These are phyloP conservation scores for Penicillium coffeae DNA, from an alignment of 495 filamentous ascomycete species.

Conservation along the genomic window DNA sequence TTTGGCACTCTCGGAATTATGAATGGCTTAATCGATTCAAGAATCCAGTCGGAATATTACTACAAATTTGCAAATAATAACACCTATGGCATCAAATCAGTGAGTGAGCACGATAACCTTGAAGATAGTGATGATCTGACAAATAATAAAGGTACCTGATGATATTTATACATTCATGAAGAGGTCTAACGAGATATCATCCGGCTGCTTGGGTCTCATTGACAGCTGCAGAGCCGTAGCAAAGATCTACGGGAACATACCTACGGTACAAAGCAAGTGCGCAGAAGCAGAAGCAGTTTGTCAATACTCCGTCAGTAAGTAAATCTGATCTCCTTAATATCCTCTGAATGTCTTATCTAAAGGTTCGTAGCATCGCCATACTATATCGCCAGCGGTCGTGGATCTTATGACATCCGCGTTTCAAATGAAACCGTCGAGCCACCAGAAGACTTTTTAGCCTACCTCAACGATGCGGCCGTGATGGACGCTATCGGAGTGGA, in stretches of 20 bases:
- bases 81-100: conserved; percentile 64
- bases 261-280: conserved; percentile 37
- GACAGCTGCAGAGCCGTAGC: conserved; percentile 43
- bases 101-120: too few relatives aligned
- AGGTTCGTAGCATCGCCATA: conserved; percentile 52
- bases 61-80: conserved; percentile 68
- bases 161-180: conserved; percentile 45
- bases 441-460: conserved; percentile 56
- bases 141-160: conserved; percentile 44
- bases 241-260: conserved; percentile 38
- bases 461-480: conserved; percentile 58
- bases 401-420: conserved; percentile 62
- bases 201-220: conserved; percentile 60
- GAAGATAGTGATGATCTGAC: too few relatives aligned
- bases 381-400: conserved; percentile 32
- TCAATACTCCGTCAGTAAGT: conserved; percentile 34
- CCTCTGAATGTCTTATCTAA: conserved; percentile 33
- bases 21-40: conserved; percentile 73
- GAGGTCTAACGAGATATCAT: conserved; percentile 44
- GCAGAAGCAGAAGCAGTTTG: conserved; percentile 39
- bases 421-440: conserved; percentile 57
- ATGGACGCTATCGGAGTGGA: conserved; percentile 61
- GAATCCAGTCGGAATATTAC: conserved; percentile 63
- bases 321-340: not conserved
- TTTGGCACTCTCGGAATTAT: conserved; percentile 51